Evolutionary conservation across 2,329 filamentous ascomycete species (phyloP).

Genomic region (Pseudopyrenochaeta lycopersici): DNA sequence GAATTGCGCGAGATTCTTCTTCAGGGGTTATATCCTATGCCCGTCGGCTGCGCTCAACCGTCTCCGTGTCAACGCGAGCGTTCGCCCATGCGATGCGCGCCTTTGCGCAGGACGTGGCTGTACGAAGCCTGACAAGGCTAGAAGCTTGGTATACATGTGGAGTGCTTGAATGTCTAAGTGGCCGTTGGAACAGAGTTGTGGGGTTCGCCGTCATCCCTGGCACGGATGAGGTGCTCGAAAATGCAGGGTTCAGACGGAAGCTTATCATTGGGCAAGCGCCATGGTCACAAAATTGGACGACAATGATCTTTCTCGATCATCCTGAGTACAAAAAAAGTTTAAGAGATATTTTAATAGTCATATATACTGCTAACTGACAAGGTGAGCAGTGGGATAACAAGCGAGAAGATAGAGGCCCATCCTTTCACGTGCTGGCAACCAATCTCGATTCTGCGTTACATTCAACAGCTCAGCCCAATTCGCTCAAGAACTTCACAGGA

Average conservation of each 20-base stretch:
- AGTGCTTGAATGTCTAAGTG: background rate
- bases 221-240: background rate
- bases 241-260: background rate
- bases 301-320: background rate
- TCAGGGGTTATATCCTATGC: background rate
- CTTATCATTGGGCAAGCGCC: background rate
- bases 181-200: background rate
- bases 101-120: background rate
- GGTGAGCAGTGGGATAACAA: no score
- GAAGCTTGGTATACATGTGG: background rate
- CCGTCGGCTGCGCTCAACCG: background rate
- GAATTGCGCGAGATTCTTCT: constrained; percentile 18
- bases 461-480: no score
- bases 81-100: background rate
- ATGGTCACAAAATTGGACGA: background rate
- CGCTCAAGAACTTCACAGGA: no score
- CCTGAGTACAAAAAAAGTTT: no score
- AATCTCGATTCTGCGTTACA: no score
- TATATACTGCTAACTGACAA: background rate
- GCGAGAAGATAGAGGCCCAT: no score
- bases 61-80: background rate
- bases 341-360: background rate
- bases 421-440: no score
- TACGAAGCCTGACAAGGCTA: background rate
- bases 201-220: background rate